Base-by-base conservation (phyloP, 1,284 basidiomycete species). In the Xerocomus nothofagi region DNA sequence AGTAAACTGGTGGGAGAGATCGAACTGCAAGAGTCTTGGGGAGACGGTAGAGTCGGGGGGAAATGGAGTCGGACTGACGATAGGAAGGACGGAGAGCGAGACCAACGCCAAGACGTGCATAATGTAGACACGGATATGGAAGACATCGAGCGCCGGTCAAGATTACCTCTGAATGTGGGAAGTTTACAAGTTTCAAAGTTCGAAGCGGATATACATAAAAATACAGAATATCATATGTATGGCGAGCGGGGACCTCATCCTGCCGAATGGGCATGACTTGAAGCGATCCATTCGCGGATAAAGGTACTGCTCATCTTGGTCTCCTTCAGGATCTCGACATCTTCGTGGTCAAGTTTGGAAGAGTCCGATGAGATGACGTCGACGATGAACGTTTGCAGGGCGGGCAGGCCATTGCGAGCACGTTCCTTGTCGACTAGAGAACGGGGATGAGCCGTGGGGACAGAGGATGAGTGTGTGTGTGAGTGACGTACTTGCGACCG, bases 301-400 rank as follows among this genome's bases (percentile, higher is more conserved):
- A 80, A 88, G 8, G 92, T 94, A 66, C 91, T 94, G 63, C 93
- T 93, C 80, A 96, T 84, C 75, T 96, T 96, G 33, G 83, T 77
- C 56, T 81, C 75, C 63, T 84, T 85, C 51, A 95, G 70, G 62
- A 79, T 69, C 43, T 82, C 82, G 26, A 80, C 76, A 62, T 93
- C 86, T 27, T 77, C 76, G 47, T 77, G 75, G 49, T 82, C 82
- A 20, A 86, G 68, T 49, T 73, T 81, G 11, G 74, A 71, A 7
- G 71, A 71, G 17, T 75, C 78, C 24, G 84, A 72, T 0, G 88
- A 89, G 56, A 96, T 93, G 54, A 96, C 92, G 66, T 93, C 89
- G 61, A 96, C 93, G 31, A 91, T 76, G 59, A 88, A 91, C 0
- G 83, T 77, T 44, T 81, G 70, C 21, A 96, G 76, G 6, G 79